These are phyloP conservation scores for Diaporthe longicolla DNA, from an alignment of 2,329 filamentous ascomycete species.

Conservation along the genomic window DNA sequence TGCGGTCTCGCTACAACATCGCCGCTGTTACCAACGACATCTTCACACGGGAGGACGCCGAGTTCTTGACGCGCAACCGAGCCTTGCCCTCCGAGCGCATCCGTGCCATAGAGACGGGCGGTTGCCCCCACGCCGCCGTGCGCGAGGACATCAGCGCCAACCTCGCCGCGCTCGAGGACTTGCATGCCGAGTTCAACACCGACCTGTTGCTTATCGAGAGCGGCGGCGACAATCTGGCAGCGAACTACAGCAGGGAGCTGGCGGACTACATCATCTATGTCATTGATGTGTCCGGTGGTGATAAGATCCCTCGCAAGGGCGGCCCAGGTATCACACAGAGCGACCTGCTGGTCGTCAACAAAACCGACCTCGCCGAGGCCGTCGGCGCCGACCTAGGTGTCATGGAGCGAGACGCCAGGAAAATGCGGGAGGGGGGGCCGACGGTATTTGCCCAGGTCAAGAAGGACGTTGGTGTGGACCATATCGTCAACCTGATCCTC, in stretches of 20 bases:
- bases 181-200: slow-evolving; percentile 83
- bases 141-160: slow-evolving; percentile 97
- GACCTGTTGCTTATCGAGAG: slow-evolving; percentile 95
- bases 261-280: slow-evolving; percentile 99
- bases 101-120: slow-evolving; percentile 96
- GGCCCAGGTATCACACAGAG: slow-evolving; percentile 97
- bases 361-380: slow-evolving; percentile 92
- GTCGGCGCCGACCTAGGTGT: slow-evolving; percentile 91
- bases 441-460: slow-evolving; percentile 99
- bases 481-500: slow-evolving; percentile 89
- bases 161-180: slow-evolving; percentile 89
- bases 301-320: slow-evolving; percentile 96
- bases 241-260: slow-evolving; percentile 95
- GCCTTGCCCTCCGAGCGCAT: slow-evolving; percentile 89
- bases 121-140: slow-evolving; percentile 96
- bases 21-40: slow-evolving; percentile 99
- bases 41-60: slow-evolving; percentile 97
- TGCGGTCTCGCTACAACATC: slow-evolving; percentile 86
- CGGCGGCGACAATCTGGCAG: slow-evolving; percentile 95
- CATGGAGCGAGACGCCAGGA: slow-evolving; percentile 94
- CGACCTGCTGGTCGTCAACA: slow-evolving; percentile 94
- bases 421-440: slow-evolving; percentile 95
- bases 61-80: slow-evolving; percentile 90
- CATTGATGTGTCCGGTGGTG: slow-evolving; percentile 95
- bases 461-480: slow-evolving; percentile 84